phyloP scores from a whole-genome alignment of 495 filamentous ascomycete genomes.

The Pseudomonodictys pantanalensis region DNA sequence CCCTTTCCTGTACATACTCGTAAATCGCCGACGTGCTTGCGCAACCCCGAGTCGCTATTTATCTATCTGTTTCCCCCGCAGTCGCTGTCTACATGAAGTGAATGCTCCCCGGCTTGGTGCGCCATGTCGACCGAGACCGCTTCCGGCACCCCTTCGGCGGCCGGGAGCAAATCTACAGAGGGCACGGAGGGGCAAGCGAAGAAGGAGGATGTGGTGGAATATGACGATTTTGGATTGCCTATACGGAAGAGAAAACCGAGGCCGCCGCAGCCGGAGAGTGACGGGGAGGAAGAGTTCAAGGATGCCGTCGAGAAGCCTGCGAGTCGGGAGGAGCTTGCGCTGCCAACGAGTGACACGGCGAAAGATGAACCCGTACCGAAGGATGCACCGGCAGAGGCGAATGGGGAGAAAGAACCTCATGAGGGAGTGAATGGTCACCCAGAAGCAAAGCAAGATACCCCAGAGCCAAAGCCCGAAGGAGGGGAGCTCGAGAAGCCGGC shows the following conservation, averaged over 20 bases:
- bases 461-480: not conserved
- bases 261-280: conserved; percentile 17
- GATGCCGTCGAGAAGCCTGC: conserved; percentile 8
- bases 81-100: too few species aligned
- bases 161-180: not conserved
- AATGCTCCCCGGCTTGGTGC: too few species aligned
- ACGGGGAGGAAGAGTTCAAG: conserved; percentile 23
- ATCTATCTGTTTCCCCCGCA: not conserved
- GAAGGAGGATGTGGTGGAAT: conserved; percentile 14
- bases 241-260: conserved; percentile 26
- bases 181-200: not conserved
- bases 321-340: conserved; percentile 8
- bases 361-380: not conserved
- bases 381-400: not conserved
- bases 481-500: conserved; percentile 2
- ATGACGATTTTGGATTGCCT: conserved; percentile 43
- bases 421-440: not conserved
- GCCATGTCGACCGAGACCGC: conserved; percentile 29
- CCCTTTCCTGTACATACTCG: conserved; percentile 15
- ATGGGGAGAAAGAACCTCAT: not conserved
- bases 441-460: not conserved
- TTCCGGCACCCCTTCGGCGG: conserved; percentile 10
- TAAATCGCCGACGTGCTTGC: not conserved
- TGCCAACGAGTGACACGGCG: not conserved
- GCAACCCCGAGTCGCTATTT: not conserved